phyloP scores from a whole-genome alignment of 163 green algal genomes.

The Coccomyxa subellipsoidea region DNA sequence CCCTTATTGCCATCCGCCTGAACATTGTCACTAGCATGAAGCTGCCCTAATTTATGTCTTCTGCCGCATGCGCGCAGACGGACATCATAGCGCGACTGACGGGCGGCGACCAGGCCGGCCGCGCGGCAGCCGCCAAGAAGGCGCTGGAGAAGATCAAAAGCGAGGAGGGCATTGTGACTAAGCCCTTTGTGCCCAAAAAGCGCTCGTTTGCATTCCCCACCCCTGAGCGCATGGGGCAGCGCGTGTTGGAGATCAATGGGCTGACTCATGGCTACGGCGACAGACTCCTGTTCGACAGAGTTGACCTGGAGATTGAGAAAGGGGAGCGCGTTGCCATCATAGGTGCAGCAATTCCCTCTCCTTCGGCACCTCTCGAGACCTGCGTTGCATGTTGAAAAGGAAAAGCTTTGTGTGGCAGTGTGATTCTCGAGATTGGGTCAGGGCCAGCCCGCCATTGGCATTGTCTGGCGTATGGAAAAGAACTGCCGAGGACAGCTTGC shows the following conservation, averaged over 20 bases:
- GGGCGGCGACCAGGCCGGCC: slow-evolving; percentile 75
- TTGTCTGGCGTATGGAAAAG: too few species aligned
- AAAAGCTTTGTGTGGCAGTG: too few species aligned
- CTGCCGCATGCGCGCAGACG: slow-evolving; percentile 36
- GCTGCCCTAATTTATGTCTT: not conserved
- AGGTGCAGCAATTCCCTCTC: slow-evolving; percentile 39
- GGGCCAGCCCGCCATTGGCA: too few species aligned
- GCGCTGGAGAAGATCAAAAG: slow-evolving; percentile 83
- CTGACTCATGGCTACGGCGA: slow-evolving; percentile 91
- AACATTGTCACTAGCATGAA: too few species aligned
- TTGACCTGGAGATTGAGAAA: slow-evolving; percentile 81
- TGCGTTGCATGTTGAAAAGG: too few species aligned
- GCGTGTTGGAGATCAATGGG: slow-evolving; percentile 68
- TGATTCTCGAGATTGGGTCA: too few species aligned
- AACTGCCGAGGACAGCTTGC: too few species aligned
- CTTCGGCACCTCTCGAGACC: not conserved
- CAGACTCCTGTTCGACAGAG: slow-evolving; percentile 74
- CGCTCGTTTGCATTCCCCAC: slow-evolving; percentile 46
- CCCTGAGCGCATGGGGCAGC: slow-evolving; percentile 82
- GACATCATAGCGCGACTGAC: slow-evolving; percentile 85
- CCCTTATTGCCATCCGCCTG: too few species aligned
- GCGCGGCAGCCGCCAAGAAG: slow-evolving; percentile 80
- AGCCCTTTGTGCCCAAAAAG: slow-evolving; percentile 92
- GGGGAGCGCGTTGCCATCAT: slow-evolving; percentile 96
- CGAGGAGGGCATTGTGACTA: slow-evolving; percentile 74